Conservation (phyloP, 495 filamentous ascomycete species). For the Penicillium simplicissimum region DNA sequence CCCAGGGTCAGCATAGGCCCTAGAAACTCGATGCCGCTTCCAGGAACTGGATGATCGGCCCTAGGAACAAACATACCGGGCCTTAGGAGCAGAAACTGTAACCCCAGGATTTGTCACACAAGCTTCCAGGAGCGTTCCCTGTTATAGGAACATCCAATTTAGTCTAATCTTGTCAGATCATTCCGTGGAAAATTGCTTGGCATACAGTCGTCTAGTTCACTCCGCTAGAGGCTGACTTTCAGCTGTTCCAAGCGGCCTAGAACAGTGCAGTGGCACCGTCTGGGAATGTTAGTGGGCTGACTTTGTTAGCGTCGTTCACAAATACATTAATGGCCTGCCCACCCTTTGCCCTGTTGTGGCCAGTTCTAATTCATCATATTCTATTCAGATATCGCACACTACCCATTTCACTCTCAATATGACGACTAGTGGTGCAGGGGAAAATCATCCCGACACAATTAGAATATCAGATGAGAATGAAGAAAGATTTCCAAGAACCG, state of each 20-base stretch:
- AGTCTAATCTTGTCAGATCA: neutral
- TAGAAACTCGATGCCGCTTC: too few species aligned
- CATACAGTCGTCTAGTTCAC: too few species aligned
- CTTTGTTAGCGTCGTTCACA: too few species aligned
- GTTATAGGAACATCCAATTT: neutral
- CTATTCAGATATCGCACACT: neutral
- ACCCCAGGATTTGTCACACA: neutral
- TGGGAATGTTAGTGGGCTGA: too few species aligned
- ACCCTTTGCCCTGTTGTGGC: neutral
- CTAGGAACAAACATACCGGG: neutral
- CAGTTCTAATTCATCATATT: neutral
- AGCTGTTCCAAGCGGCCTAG: too few species aligned
- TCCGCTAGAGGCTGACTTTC: too few species aligned
- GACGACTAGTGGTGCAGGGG: neutral
- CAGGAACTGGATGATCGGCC: too few species aligned
- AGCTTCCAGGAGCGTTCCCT: neutral
- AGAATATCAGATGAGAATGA: neutral
- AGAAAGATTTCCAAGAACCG: neutral
- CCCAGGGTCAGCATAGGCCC: too few species aligned
- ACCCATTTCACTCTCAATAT: neutral
- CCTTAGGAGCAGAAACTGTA: neutral
- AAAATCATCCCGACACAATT: neutral
- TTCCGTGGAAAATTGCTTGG: neutral
- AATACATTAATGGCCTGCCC: too few species aligned
- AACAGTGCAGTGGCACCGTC: too few species aligned